A percentile compares a stretch with the other conserved stretches of the same genome.
Evolutionary conservation across 73 alveolate genomes (phyloP).

Genomic region (Paramecium bursaria): DNA sequence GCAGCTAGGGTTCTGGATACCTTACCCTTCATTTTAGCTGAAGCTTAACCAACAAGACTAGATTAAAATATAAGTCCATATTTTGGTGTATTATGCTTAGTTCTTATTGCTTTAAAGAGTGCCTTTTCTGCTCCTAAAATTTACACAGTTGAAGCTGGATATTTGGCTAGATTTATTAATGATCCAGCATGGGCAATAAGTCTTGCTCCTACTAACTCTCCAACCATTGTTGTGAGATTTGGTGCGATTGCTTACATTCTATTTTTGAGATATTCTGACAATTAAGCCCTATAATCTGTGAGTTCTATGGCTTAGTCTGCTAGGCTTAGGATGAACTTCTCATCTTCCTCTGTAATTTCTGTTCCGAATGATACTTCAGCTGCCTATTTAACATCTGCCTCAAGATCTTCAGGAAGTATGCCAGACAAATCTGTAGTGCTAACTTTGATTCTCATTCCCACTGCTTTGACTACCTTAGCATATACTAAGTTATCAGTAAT

Average conservation of each 20-base stretch:
- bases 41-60: constrained; percentile 98
- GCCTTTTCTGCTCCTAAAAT: constrained; percentile 99
- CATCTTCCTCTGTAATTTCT: constrained; percentile 98
- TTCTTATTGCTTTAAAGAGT: constrained; percentile 96
- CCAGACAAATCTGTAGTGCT: constrained; percentile 79
- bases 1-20: constrained; percentile 99
- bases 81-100: constrained; percentile 99
- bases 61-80: constrained; percentile 99
- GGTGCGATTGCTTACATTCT: constrained; percentile 99
- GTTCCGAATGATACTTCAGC: constrained; percentile 98
- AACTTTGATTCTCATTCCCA: constrained; percentile 91
- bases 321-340: constrained; percentile 79
- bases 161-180: constrained; percentile 96
- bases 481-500: constrained; percentile 98
- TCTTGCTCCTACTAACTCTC: constrained; percentile 99
- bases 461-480: constrained; percentile 93
- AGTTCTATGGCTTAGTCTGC: constrained; percentile 86
- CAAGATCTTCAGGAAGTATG: constrained; percentile 91
- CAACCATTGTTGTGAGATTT: constrained; percentile 98
- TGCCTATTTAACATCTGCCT: constrained; percentile 93
- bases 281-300: constrained; percentile 87
- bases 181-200: constrained; percentile 99
- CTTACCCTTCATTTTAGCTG: constrained; percentile 98
- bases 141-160: constrained; percentile 99
- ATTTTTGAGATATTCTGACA: constrained; percentile 91